Base-by-base conservation (phyloP, 2,329 filamentous ascomycete species). In the Exophiala mesophila region DNA sequence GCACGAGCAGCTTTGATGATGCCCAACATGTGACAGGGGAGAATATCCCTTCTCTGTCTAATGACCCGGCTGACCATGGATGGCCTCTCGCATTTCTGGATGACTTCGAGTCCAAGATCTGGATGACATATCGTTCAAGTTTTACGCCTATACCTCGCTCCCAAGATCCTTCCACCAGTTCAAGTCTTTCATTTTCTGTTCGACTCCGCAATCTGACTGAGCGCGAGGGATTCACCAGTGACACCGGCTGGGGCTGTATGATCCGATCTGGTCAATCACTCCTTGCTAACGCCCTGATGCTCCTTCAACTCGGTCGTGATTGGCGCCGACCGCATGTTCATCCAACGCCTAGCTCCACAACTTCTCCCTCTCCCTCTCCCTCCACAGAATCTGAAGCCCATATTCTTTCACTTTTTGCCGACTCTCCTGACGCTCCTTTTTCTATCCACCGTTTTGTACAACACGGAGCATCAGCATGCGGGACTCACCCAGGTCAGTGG, bases 191-290 rank as follows among this genome's bases (percentile, higher is more conserved):
- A 3, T 78, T 97, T 44, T 73, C 86, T 2, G 90, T 94, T 65
- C 82, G 88, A 37, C 71, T 97, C 54, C 85, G 88, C 58, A 89
- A 88, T 58, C 69, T 97, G 4, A 76, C 79, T 8, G 87, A 95
- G 36, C 78, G 86, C 44, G 74, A 74, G 18, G 88, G 86, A 3
- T 98, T 97, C 65, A 85, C 87, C 8, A 90, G 88, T 2, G 92
- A 98, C 62, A 89, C 87, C 7, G 92, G 92, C 38, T 98, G 94
- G 88, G 92, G 92, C 0, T 98, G 92, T 60, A 98, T 98, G 92
- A 97, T 98, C 56, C 76, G 92, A 46, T 96, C 90, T 4, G 92
- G 92, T 3, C 92, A 98, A 68, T 90, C 87, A 58, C 73, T 98
- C 18, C 71, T 98, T 30, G 90, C 90, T 32, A 98, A 97, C 64